Base-by-base conservation (phyloP, 75 land plant species). In the Isoetes taiwanensis region DNA sequence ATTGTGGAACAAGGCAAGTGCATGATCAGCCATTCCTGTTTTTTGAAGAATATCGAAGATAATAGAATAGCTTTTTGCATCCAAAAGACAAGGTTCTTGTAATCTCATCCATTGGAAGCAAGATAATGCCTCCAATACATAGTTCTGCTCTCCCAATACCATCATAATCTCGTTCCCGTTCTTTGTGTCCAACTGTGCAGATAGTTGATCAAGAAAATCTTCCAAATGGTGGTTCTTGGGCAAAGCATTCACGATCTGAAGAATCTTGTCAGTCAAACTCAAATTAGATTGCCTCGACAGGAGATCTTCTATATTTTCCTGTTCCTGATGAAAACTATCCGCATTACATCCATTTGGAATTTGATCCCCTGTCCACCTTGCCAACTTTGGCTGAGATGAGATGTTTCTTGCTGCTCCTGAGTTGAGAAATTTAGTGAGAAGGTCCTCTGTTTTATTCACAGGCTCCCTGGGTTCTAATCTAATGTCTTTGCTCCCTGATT, bases 51-150 rank as follows among this genome's bases (percentile, higher is more conserved):
- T 31, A 5, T 66, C 65, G 65, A 84, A 87, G 28, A 87, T 24
- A 6, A 74, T 19, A 0, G 82, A 78, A 35, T 64, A 78, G 2
- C 81, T 75, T 41, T 71, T 52, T 24, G 87, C 72, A 20, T 71
- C 65, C 28, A 78, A 58, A 2, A 87, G 66, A 28, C 72, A 68
- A 10, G 88, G 81, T 37, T 81, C 76, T 31, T 76, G 79, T 54
- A 72, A 37, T 2, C 88, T 28, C 89, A 87, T 84, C 94, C 94
- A 87, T 24, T 81, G 79, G 52, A 78, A 81, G 10, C 80, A 67
- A 26, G 82, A 72, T 63, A 87, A 65, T 34, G 76, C 79, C 21
- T 64, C 46, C 65, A 57, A 25, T 6, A 59, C 27, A 30, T 68
- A 39, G 2, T 64, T 61, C 43, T 78, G 84, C 25, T 72, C 64